Evolutionary conservation across 192 early-diverging fungal genomes (phyloP).

Genomic region (Dissophora globulifera): DNA sequence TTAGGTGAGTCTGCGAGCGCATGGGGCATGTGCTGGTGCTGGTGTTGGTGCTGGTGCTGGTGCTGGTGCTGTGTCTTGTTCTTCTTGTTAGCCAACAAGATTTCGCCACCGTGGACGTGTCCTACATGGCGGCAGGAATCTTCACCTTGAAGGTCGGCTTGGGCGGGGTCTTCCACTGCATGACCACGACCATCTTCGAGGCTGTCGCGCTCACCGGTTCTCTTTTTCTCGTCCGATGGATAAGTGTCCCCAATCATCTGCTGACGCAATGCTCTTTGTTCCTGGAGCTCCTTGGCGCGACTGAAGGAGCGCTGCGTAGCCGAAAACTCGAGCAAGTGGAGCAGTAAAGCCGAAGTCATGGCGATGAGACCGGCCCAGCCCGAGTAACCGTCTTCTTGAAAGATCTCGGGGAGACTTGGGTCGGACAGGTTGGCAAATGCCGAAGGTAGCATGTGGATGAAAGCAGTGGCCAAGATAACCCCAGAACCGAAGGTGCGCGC

Average conservation of each 20-base stretch:
- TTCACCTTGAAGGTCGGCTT: not conserved
- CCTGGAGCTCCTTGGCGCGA: not conserved
- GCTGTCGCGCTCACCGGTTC: conserved; percentile 5
- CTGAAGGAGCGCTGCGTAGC: conserved; percentile 49
- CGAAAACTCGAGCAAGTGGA: conserved; percentile 74
- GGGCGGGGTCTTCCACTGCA: not conserved
- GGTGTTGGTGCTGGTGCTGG: too few relatives aligned
- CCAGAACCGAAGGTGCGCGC: conserved; percentile 73
- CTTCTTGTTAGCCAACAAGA: conserved; percentile 31
- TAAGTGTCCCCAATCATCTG: too few relatives aligned
- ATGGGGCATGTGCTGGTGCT: conserved; percentile 12
- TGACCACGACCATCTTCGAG: conserved; percentile 15
- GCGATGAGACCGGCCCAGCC: conserved; percentile 71
- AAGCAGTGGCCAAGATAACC: conserved; percentile 80
- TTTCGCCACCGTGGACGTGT: conserved; percentile 45
- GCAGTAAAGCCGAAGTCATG: conserved; percentile 72
- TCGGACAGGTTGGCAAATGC: conserved; percentile 59
- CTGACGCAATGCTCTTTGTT: not conserved
- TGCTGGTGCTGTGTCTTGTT: conserved; percentile 10
- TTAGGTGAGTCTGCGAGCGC: not conserved
- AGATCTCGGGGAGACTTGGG: conserved; percentile 56
- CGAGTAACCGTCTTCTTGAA: conserved; percentile 57
- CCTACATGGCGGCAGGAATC: conserved; percentile 30
- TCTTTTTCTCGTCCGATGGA: conserved; percentile 11
- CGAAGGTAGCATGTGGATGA: conserved; percentile 79